Conservation (phyloP, 345 rosid genomes). For the Citrus reticulata region DNA sequence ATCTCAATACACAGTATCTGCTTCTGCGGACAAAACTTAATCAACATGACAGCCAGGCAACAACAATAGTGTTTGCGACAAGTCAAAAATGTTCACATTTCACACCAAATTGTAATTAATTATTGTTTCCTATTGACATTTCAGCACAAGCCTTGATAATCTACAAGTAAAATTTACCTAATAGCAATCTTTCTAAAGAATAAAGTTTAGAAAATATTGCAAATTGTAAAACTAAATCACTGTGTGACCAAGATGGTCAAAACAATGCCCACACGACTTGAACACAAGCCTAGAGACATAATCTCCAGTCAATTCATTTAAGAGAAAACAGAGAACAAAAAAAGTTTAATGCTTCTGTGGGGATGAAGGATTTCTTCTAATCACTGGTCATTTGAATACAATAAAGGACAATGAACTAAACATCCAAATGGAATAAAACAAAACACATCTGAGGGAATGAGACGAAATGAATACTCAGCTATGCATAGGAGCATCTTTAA, state of each 20-base stretch:
- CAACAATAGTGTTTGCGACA: neutral
- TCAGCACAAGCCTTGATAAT: neutral
- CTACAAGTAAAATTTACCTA: neutral
- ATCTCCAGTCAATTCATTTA: neutral
- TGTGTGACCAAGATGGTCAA: conserved; percentile 5
- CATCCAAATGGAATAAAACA: neutral
- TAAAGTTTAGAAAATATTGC: neutral
- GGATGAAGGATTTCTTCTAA: neutral
- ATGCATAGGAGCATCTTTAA: conserved; percentile 24
- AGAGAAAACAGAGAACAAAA: neutral
- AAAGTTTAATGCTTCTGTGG: neutral
- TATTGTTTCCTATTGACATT: neutral
- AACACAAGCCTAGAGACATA: neutral
- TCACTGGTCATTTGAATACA: neutral
- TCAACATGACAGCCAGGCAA: conserved; percentile 9
- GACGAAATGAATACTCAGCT: neutral
- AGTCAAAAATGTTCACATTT: conserved; percentile 19
- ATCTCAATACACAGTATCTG: neutral
- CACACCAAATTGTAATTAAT: neutral
- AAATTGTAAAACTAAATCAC: conserved; percentile 1
- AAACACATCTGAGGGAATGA: neutral
- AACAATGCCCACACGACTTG: neutral
- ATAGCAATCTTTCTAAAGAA: neutral
- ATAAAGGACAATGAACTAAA: neutral
- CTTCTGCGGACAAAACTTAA: neutral